Evolutionary conservation across 805 yeast species (phyloP), one percentile per base, ranked within the genome.

Genomic region (Yarrowia deformans): DNA sequence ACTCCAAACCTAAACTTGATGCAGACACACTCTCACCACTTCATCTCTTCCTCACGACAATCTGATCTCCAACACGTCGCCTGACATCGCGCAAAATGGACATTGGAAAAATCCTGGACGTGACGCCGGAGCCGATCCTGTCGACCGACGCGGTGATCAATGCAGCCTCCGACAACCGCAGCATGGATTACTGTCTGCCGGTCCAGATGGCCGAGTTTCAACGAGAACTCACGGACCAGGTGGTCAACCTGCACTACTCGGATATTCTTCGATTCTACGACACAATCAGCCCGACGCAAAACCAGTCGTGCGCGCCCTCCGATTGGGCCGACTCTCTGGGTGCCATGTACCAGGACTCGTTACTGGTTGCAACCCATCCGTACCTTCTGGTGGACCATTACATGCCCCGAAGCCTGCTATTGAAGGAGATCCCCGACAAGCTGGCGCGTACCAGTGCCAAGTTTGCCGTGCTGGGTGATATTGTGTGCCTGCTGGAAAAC

Each of bases 241-340:
- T 95, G 39, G 90, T 94, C 13, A 90, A 97, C 1, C 81, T 93
- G 49, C 98, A 94, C 78, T 94, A 93, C 76, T 87, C 94, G 42
- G 98, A 93, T 76, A 92, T 94, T 70, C 81, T 94, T 73, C 88
- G 92, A 78, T 93, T 89, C 77, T 93, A 91, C 75, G 97, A 92
- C 76, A 60, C 66, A 43, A 60, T 60, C 45, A 42, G 48, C n/a
- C 83, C 1, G 78, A 80, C 42, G 18, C 66, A 45, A 29, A 43
- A 14, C 42, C 66, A 54, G 32, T 32, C 66, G 43, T 43, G 52
- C 9, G 52, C 77, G 58, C 87, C 85, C 63, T 83, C 83, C 58
- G 85, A 90, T 37, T 85, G 90, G 45, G 81, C 87, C n/a, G 91
- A 91, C 74, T 88, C 96, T 0, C 82, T 94, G 77, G 85, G 87